Evolutionary conservation across 805 yeast species (phyloP), one percentile per base, ranked within the genome.

Genomic region (Danielia reshetovae): DNA sequence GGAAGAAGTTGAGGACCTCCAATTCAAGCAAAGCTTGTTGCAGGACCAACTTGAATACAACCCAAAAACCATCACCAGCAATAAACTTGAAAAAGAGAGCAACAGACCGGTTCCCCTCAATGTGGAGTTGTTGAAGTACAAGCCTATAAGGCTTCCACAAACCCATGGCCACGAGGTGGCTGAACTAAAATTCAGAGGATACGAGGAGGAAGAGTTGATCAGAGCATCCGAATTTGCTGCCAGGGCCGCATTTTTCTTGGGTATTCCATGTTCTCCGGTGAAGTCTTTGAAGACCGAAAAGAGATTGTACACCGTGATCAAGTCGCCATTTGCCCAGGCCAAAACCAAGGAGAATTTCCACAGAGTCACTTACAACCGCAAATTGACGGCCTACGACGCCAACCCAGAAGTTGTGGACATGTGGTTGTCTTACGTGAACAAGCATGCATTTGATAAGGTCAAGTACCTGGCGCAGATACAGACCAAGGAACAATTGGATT

Each of bases 321-420:
- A 81, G 57, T 80, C 96, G 3, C 97, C 97, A 1, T 93, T 93
- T 58, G 96, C 85, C 14, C 93, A 86, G 54, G 95, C 97, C 34
- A 89, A 88, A 59, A 74, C 93, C 7, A 93, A 93, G 65, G 95
- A 90, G 66, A 93, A 90, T 69, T 93, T 85, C 63, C 85, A 85
- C 66, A 80, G 97, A 66, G 72, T 76, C 31, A 93, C 97, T 1
- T 85, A 77, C 58, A 78, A 81, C 49, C 77, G 95, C 43, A 58
- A 75, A 40, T 68, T 93, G 45, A 73, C 71, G 46, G 84, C 87
- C 18, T 88, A 77, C 72, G 97, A 93, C 59, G 76, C 96, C 12
- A 79, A 84, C 39, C 81, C 89, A 1, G 95, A 86, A 53, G 81
- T 84, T 4, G 66, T 93, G 27, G 95, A 93, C 57, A 62, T 85